Conservation (phyloP, 768 basidiomycete genomes). For the Boletus fagicola region DNA sequence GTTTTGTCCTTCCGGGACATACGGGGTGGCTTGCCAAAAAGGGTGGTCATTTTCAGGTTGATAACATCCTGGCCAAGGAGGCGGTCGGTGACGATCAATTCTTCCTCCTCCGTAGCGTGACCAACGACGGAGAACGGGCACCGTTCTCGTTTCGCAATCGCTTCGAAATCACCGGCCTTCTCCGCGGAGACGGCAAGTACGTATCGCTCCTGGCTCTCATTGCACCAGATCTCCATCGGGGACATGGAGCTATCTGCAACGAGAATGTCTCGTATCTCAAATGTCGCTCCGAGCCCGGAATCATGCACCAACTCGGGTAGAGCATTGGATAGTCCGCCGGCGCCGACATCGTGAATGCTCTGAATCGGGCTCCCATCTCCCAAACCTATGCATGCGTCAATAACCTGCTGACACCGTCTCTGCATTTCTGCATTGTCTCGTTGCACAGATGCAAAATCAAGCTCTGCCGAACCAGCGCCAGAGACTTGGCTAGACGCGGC, state of each 20-base stretch:
- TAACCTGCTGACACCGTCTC: slow-evolving; percentile 94
- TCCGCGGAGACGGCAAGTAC: slow-evolving; percentile 83
- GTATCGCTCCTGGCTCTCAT: slow-evolving; percentile 97
- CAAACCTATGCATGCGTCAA: slow-evolving; percentile 79
- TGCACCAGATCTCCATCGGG: slow-evolving; percentile 99
- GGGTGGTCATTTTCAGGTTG: slow-evolving; percentile 86
- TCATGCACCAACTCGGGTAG: slow-evolving; percentile 97
- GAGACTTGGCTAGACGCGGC: slow-evolving; percentile 93
- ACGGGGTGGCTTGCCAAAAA: slow-evolving; percentile 95
- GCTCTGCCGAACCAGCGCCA: slow-evolving; percentile 84
- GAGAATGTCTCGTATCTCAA: slow-evolving; percentile 92
- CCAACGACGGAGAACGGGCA: slow-evolving; percentile 95
- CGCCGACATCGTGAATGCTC: slow-evolving; percentile 98
- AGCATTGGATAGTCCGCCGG: slow-evolving; percentile 95
- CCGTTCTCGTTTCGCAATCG: slow-evolving; percentile 81
- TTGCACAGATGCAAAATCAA: slow-evolving; percentile 98
- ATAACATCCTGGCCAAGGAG: slow-evolving; percentile 79
- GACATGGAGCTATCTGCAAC: slow-evolving; percentile 93
- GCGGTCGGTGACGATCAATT: slow-evolving; percentile 86
- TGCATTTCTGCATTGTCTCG: slow-evolving; percentile 99
- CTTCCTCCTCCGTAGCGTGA: slow-evolving; percentile 74
- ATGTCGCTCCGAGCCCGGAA: slow-evolving; percentile 82
- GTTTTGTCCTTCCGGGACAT: slow-evolving; percentile 75
- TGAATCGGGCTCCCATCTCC: slow-evolving; percentile 73
- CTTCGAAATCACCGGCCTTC: slow-evolving; percentile 61